These are phyloP conservation scores for Earliella scabrosa DNA, from an alignment of 1,284 basidiomycete species.

Conservation along the genomic window DNA sequence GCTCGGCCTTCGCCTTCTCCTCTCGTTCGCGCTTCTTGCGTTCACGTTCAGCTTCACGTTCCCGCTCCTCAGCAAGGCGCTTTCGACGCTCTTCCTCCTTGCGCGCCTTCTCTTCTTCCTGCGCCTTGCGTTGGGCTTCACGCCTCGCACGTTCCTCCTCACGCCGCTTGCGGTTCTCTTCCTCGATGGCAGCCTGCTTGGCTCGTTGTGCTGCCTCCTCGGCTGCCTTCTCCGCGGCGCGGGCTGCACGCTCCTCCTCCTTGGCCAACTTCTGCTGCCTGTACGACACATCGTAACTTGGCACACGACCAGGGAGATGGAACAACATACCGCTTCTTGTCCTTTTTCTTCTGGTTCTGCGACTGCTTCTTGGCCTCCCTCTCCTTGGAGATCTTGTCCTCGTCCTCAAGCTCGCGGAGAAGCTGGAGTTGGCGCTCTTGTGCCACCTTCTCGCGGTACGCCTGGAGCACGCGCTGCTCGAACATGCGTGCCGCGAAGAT, in stretches of 20 bases:
- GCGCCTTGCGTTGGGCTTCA: constrained; percentile 75
- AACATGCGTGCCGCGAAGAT: constrained; percentile 99
- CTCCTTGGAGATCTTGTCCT: constrained; percentile 63
- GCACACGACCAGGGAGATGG: constrained; percentile 6
- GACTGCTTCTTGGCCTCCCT: constrained; percentile 93
- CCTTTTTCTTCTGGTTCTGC: constrained; percentile 99
- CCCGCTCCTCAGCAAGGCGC: constrained; percentile 71
- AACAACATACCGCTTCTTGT: constrained; percentile 81
- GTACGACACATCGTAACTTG: constrained; percentile 14
- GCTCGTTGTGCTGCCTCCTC: constrained; percentile 78
- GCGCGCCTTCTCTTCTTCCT: constrained; percentile 78
- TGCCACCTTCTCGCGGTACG: constrained; percentile 41
- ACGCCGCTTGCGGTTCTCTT: constrained; percentile 67
- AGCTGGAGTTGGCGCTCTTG: constrained; percentile 58
- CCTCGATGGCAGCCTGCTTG: constrained; percentile 65
- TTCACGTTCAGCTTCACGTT: constrained; percentile 67
- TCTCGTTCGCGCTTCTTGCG: constrained; percentile 65
- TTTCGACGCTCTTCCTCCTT: constrained; percentile 82
- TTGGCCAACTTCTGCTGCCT: constrained; percentile 92
- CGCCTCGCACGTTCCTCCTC: constrained; percentile 76
- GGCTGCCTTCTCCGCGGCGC: constrained; percentile 81
- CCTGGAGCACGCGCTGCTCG: constrained; percentile 92
- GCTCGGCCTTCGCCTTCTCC: constrained; percentile 66
- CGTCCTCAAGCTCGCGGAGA: constrained; percentile 58
- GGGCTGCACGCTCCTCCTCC: constrained; percentile 85